Percentiles rank a stretch among this genome's conserved stretches.
Evolutionary conservation across 768 basidiomycete species (phyloP).

Genomic region (Mycena leptocephala): DNA sequence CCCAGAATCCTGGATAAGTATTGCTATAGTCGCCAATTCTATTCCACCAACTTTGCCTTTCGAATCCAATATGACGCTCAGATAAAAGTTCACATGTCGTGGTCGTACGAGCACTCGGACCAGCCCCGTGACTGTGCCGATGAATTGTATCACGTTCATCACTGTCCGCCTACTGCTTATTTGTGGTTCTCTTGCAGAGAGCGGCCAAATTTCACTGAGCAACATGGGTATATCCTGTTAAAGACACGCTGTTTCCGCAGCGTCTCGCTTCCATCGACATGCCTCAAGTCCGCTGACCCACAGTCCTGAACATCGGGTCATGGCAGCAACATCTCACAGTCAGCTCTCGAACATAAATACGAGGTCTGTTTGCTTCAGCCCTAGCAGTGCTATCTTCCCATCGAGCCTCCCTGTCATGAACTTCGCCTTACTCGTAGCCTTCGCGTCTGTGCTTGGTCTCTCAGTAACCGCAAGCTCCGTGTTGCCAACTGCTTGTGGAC

Average conservation of each 20-base stretch:
- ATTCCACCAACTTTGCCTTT: conserved; percentile 1
- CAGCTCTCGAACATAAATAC: too few relatives aligned
- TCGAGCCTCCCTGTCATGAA: background rate
- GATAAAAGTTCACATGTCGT: conserved; percentile 7
- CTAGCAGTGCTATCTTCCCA: too few relatives aligned
- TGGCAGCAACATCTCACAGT: too few relatives aligned
- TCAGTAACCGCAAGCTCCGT: conserved; percentile 5
- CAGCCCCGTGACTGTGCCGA: conserved; percentile 1
- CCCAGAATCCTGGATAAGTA: conserved; percentile 5
- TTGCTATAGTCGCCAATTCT: conserved; percentile 5
- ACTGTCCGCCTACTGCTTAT: conserved; percentile 1
- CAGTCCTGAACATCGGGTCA: too few relatives aligned
- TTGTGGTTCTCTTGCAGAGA: background rate
- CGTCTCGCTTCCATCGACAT: too few relatives aligned
- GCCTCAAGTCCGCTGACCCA: too few relatives aligned
- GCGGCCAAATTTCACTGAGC: conserved; percentile 12
- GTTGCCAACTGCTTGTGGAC: conserved; percentile 6
- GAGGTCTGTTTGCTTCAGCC: too few relatives aligned
- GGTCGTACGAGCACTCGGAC: background rate
- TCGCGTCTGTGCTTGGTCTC: conserved; percentile 9
- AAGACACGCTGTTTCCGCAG: too few relatives aligned
- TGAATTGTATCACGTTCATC: conserved; percentile 4
- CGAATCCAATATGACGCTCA: conserved; percentile 1
- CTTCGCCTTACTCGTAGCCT: background rate
- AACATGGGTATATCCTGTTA: too few relatives aligned